Evolutionary conservation across 2,329 filamentous ascomycete genomes (phyloP).

Genomic region (Penicillium sp.): DNA sequence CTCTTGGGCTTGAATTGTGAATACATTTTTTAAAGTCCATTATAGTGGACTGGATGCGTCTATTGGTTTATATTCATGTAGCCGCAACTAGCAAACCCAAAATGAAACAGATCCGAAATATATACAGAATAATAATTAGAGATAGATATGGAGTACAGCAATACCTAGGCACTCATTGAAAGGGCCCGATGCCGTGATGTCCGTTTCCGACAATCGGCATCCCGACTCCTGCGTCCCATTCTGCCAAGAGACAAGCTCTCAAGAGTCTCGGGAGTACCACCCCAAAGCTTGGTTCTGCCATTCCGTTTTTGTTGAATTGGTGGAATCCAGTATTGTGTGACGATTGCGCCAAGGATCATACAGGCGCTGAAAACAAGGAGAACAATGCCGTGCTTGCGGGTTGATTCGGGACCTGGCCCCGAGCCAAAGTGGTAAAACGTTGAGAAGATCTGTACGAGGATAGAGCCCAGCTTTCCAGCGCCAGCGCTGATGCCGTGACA

Average conservation of each 20-base stretch:
- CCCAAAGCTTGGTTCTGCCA: constrained; percentile 28
- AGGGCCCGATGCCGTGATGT: constrained; percentile 14
- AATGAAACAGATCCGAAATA: background rate
- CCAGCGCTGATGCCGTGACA: constrained; percentile 55
- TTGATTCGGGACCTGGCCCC: constrained; percentile 29
- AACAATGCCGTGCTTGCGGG: constrained; percentile 39
- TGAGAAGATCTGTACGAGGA: constrained; percentile 41
- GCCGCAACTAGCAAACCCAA: background rate
- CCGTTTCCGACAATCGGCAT: constrained; percentile 25
- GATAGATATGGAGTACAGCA: background rate
- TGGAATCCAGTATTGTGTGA: constrained; percentile 43
- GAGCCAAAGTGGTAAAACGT: constrained; percentile 40
- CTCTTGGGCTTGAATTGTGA: background rate
- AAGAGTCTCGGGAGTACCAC: constrained; percentile 36
- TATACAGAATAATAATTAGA: background rate
- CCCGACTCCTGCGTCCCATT: constrained; percentile 35
- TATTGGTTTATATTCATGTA: background rate
- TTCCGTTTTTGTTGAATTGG: constrained; percentile 31
- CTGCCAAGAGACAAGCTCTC: constrained; percentile 40
- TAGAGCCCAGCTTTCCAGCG: constrained; percentile 52
- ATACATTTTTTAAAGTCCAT: background rate
- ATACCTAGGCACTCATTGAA: constrained; percentile 17
- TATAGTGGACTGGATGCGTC: background rate
- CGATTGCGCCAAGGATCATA: constrained; percentile 40
- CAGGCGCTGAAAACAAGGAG: constrained; percentile 41